phyloP scores from a whole-genome alignment of 495 filamentous ascomycete genomes.

The Penicillium waksmanii region DNA sequence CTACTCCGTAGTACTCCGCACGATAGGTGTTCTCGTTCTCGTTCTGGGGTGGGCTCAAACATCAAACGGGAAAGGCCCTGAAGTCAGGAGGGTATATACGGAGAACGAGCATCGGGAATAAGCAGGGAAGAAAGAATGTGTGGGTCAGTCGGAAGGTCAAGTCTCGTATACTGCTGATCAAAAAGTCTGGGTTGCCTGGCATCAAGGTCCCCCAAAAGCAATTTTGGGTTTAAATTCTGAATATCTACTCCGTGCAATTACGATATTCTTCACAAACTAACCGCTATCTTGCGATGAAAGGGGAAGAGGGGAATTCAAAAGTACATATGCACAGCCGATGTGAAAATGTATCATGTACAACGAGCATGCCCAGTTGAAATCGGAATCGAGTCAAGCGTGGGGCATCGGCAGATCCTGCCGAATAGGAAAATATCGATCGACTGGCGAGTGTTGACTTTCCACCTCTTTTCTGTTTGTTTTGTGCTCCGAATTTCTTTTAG shows the following conservation, averaged over 20 bases:
- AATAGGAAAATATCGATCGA: conserved; percentile 2
- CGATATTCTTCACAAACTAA: too few species aligned
- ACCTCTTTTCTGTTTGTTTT: background rate
- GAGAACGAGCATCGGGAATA: background rate
- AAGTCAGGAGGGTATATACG: background rate
- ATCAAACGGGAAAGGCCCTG: background rate
- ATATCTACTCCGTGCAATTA: too few species aligned
- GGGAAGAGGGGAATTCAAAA: background rate
- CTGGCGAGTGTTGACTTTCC: conserved; percentile 1
- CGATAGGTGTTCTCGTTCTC: conserved; percentile 2
- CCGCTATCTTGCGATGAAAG: background rate
- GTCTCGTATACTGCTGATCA: conserved; percentile 18
- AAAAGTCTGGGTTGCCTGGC: background rate
- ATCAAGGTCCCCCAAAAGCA: background rate
- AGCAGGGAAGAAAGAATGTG: conserved; percentile 5
- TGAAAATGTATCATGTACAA: background rate
- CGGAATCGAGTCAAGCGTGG: background rate
- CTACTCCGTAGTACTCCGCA: too few species aligned
- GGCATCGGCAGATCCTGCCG: background rate
- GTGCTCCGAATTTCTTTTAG: background rate
- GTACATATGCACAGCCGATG: background rate
- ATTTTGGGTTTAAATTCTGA: background rate
- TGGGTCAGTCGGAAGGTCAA: conserved; percentile 8
- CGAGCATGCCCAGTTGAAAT: background rate
- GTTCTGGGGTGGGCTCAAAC: background rate